Conservation (phyloP, 768 basidiomycete genomes). For the Polyporus arcularius region DNA sequence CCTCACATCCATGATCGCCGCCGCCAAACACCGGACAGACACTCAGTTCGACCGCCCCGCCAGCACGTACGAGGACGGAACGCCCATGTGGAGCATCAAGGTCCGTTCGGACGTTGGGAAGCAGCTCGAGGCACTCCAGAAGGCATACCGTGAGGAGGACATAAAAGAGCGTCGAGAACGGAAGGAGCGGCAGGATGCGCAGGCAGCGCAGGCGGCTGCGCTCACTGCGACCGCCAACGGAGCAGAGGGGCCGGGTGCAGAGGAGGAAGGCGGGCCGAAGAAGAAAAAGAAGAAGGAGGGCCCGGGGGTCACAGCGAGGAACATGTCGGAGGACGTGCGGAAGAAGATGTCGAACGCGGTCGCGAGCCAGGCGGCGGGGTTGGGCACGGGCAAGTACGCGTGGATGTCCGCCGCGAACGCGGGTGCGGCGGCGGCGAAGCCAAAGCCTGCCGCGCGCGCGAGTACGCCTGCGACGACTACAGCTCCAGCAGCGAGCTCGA, state of each 20-base stretch:
- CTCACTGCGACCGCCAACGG: slow-evolving; percentile 51
- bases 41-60: slow-evolving; percentile 69
- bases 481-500: slow-evolving; percentile 26
- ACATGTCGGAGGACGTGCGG: slow-evolving; percentile 88
- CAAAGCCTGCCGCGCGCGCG: slow-evolving; percentile 31
- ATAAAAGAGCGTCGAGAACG: slow-evolving; percentile 70
- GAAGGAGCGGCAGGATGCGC: slow-evolving; percentile 73
- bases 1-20: slow-evolving; percentile 65
- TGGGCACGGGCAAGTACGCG: slow-evolving; percentile 73
- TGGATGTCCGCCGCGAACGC: slow-evolving; percentile 81
- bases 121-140: slow-evolving; percentile 74
- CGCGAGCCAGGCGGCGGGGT: slow-evolving; percentile 85
- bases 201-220: slow-evolving; percentile 65
- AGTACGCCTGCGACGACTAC: slow-evolving; percentile 36
- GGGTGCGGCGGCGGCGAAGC: slow-evolving; percentile 39
- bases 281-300: slow-evolving; percentile 83
- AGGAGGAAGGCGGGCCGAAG: slow-evolving; percentile 56
- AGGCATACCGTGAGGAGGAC: slow-evolving; percentile 84
- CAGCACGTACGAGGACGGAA: slow-evolving; percentile 62
- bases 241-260: slow-evolving; percentile 43
- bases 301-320: slow-evolving; percentile 80
- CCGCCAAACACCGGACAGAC: slow-evolving; percentile 68
- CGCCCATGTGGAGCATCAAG: slow-evolving; percentile 82
- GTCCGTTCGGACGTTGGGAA: slow-evolving; percentile 81
- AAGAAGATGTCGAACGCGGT: slow-evolving; percentile 93